Base-by-base conservation (phyloP, 768 basidiomycete species). In the Boletus sp. region DNA sequence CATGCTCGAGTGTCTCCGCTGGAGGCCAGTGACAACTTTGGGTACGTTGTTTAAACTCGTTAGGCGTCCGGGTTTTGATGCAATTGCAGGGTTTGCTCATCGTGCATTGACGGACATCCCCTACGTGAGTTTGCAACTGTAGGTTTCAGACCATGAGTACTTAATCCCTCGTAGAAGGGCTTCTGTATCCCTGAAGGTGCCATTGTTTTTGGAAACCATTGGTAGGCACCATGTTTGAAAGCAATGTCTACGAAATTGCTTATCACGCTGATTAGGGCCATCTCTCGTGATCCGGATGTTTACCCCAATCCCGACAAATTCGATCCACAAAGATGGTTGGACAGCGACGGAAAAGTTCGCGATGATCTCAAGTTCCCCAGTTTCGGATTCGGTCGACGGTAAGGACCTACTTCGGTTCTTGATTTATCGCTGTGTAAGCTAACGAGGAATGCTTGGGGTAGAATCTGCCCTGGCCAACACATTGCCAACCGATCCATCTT, bases 391-490 rank as follows among this genome's bases (percentile, higher is more conserved):
- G 83, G 83, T 14, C 67, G 81, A 57, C 63, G 69, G 74, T 72
- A 33, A 50, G 53, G 23, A 4, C 17, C 44, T 6, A 15, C 25
- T 23, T 47, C 21, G 32, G 29, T 17, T 17, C 11, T 21, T 27
- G 6, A 8, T 23, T 11, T 39, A 4, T 14, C 1, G 9, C 5
- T 6, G 19, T 19, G 23, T 21, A 4, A 11, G 29, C 57, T 41
- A 15, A 56, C 15, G 35, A 15, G 43, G 30, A 33, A 33, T 14
- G 13, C 27, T 50, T 21, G 11, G n/a, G 6, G 6, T 17, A 81
- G 85, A n/a, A 75, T 86, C 6, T 88, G 85, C 55, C 85, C 84
- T 0, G 85, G 85, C 0, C 79, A 81, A 60, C 78, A 85, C 64
- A 79, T 88, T 32, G 85, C 68, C 19, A 67, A 71, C 68, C 79